Evolutionary conservation across 768 basidiomycete genomes (phyloP).

Genomic region (Tylopilus felleus): DNA sequence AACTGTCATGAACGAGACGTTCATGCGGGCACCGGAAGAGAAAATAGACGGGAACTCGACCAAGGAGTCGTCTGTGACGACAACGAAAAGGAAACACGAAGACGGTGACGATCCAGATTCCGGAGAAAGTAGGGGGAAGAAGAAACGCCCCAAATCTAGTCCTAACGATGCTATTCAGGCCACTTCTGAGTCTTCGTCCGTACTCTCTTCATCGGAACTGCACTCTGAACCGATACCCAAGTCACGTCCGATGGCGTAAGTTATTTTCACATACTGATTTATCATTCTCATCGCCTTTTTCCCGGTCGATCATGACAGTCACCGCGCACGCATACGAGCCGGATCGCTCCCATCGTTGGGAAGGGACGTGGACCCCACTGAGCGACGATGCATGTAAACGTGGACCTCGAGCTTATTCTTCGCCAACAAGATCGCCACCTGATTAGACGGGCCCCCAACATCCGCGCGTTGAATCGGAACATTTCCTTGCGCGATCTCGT

Average conservation of each 20-base stretch:
- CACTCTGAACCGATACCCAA: no score
- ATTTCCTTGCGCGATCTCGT: no score
- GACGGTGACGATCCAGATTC: slow-evolving; percentile 14
- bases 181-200: background rate
- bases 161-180: slow-evolving; percentile 18
- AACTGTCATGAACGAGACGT: slow-evolving; percentile 17
- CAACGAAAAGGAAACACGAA: slow-evolving; percentile 33
- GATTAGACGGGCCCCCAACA: no score
- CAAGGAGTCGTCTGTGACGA: slow-evolving; percentile 18
- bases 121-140: no score
- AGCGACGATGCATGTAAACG: no score
- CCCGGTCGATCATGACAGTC: slow-evolving; percentile 44
- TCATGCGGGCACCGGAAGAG: slow-evolving; percentile 22
- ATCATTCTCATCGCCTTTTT: slow-evolving; percentile 2
- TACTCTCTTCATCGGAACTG: background rate
- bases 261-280: background rate
- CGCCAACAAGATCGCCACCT: no score
- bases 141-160: slow-evolving; percentile 20
- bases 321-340: slow-evolving; percentile 80
- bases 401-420: no score
- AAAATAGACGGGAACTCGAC: slow-evolving; percentile 5
- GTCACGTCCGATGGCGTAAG: slow-evolving; percentile 35
- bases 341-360: no score
- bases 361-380: no score
- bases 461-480: no score